Base-by-base conservation (phyloP, 208 protist species). In the Vickermania spadyakhi region DNA sequence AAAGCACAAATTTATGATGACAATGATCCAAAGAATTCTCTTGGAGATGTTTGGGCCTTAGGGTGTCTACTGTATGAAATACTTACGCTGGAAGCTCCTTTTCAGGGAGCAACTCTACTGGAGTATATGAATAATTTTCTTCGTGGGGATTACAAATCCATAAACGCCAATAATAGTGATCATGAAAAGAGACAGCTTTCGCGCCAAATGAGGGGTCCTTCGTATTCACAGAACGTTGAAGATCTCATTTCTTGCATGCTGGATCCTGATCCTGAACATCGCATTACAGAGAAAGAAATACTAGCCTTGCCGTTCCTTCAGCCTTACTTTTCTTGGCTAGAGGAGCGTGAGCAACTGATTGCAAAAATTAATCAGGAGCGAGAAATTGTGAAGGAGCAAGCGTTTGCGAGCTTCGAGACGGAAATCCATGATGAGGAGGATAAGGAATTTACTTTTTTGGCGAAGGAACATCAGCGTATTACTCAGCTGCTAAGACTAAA, bases 11-110 rank as follows among this genome's bases (percentile, higher is more conserved):
- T 18, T 7, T n/a, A 7, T 18, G 36, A 45, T n/a, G 36, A 45
- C 36, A 7, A 45, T 7, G 36, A 45, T 7, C 36, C 11, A 45
- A 45, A 18, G 18, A 45, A 45, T 45, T 7, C 36, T 7, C 36
- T 7, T 45, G 36, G 36, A 45, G 36, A 45, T 45, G 36, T 45
- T 45, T 45, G 36, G 36, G 36, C 36, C 36, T 45, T 45, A 45
- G 36, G 36, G 7, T 45, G 36, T 45, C 18, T 45, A 45, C 18
- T 45, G 36, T 45, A 45, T 45, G 36, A 45, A 18, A 45, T 45
- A 45, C 11, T 45, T 45, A 45, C 36, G 11, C 36, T 45, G 36
- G 36, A 45, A 18, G 11, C 36, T 7, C 36, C 36, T n/a, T 45
- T 45, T 45, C 7, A 7, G 18, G 36, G 36, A 45, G 7, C 36